Percentiles rank a stretch among this genome's conserved stretches.
These are phyloP conservation scores for Musa balbisiana DNA, from an alignment of 202 grass and related monocot genomes.

Conservation along the genomic window DNA sequence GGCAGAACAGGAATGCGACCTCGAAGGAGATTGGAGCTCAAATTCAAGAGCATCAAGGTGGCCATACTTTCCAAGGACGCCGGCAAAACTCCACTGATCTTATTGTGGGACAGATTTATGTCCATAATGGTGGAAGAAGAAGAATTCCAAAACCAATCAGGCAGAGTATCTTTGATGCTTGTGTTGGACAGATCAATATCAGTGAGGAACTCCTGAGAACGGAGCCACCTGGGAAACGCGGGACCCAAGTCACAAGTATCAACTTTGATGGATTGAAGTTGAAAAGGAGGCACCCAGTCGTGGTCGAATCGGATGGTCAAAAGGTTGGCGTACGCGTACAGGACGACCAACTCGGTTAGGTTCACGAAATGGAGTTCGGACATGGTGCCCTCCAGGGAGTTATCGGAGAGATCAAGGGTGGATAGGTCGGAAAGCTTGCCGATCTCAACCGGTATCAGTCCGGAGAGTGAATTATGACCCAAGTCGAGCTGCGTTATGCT, in stretches of 20 bases:
- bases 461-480: neutral
- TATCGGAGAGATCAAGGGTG: neutral
- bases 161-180: conserved; percentile 27
- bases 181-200: conserved; percentile 22
- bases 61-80: neutral
- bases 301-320: too few species aligned
- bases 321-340: too few species aligned
- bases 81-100: conserved; percentile 26
- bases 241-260: too few species aligned
- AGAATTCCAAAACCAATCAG: conserved; percentile 37
- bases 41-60: neutral
- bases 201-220: conserved; percentile 18
- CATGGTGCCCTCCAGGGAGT: neutral
- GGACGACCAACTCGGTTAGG: neutral
- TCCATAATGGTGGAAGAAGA: neutral
- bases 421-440: neutral
- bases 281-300: too few species aligned
- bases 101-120: conserved; percentile 30
- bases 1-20: conserved; percentile 32
- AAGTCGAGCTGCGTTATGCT: neutral
- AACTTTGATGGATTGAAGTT: too few species aligned
- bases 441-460: neutral
- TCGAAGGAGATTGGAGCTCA: conserved; percentile 26
- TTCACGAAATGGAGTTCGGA: conserved; percentile 33
- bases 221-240: conserved; percentile 33